Evolutionary conservation across 1,284 basidiomycete species (phyloP).

Genomic region (Vanrija humicola): DNA sequence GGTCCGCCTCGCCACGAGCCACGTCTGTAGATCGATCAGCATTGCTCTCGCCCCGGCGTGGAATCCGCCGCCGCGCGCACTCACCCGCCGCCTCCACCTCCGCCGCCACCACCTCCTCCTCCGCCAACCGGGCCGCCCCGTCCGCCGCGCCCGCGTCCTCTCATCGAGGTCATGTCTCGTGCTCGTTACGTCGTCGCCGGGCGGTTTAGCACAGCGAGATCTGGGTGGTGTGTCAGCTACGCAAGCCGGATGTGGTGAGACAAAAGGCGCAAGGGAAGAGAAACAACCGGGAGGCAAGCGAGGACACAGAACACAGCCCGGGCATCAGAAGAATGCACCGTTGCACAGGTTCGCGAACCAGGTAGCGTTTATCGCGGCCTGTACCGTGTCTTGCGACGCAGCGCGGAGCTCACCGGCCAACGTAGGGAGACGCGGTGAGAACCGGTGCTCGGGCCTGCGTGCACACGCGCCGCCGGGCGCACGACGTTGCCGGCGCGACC

Average conservation of each 20-base stretch:
- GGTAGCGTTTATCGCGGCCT: too few species aligned
- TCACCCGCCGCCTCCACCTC: background rate
- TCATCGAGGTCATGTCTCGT: constrained; percentile 18
- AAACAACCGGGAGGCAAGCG: too few species aligned
- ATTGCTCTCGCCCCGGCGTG: background rate
- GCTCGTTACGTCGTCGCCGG: background rate
- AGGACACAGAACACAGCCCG: too few species aligned
- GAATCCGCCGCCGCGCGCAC: background rate
- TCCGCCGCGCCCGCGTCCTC: constrained; percentile 19
- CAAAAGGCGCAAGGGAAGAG: background rate
- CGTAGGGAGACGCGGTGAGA: too few species aligned
- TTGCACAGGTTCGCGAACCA: too few species aligned
- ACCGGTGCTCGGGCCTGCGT: too few species aligned
- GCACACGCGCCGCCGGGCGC: too few species aligned
- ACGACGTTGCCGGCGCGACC: too few species aligned
- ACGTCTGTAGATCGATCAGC: constrained; percentile 21
- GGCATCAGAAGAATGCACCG: too few species aligned
- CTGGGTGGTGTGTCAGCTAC: background rate
- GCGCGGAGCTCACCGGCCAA: too few species aligned
- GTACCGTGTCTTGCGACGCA: too few species aligned
- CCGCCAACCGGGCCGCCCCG: constrained; percentile 12
- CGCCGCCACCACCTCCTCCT: background rate
- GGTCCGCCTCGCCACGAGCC: constrained; percentile 42
- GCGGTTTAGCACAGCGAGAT: background rate
- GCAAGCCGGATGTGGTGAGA: background rate